Evolutionary conservation across 352 stramenopile genomes (phyloP), one percentile per base, ranked within the genome.

Genomic region (Phytophthora colocasiae): DNA sequence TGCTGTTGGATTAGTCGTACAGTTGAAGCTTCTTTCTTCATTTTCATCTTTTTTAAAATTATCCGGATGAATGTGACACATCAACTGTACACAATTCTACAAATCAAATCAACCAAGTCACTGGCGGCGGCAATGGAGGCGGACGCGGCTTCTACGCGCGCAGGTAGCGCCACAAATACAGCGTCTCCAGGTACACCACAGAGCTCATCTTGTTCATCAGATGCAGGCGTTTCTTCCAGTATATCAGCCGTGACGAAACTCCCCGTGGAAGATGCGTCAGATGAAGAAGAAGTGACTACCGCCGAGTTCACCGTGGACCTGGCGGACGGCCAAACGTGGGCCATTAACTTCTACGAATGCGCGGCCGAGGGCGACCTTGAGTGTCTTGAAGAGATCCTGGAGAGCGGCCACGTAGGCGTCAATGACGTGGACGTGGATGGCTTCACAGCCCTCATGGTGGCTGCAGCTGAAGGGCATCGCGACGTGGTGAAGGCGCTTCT

Each of bases 401-500:
- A 93, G 40, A 78, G 80, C 26, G 67, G 75, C 45, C 73, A 73
- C 47, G 83, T 91, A 24, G 64, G 70, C 31, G 61, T 92, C 39
- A 79, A 95, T 57, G 83, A 89, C 52, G 76, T 91, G 52, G 87
- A 95, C 70, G 85, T 92, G 24, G 87, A 95, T 53, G 87, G 87
- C 55, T 95, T 95, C 69, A 91, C 87, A 29, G 87, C 87, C 49
- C 76, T 95, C 43, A 93, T 95, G 87, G 88, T 95, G 49, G 85
- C 87, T 6, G 77, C 85, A 2, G 87, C 87, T 9, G 87, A 95
- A 61, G 87, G 85, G 43, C 85, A 92, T 54, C 49, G 66, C 8
- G 65, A 73, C 11, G 71, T 95, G 14, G 85, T 88, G 17, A 66
- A 76, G 38, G 75, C 85, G 52, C 61, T 95, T 39, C 63, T 95